These are phyloP conservation scores for Trametes coccinea DNA, from an alignment of 768 basidiomycete genomes.

Conservation along the genomic window DNA sequence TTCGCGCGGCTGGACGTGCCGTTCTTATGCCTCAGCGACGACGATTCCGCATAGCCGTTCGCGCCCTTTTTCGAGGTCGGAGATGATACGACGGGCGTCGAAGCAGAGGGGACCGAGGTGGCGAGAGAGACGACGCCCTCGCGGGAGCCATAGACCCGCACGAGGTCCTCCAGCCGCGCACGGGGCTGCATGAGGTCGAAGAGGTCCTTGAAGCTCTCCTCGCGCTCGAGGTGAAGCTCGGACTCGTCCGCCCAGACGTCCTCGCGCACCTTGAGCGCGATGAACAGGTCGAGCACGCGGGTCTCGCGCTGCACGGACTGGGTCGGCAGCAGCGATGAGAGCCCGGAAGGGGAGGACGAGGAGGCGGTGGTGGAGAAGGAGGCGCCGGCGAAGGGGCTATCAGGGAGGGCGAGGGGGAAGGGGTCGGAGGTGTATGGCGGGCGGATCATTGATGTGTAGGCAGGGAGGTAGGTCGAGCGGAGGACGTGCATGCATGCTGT, in stretches of 20 bases:
- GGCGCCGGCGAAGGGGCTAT: constrained; percentile 28
- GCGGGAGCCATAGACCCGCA: constrained; percentile 45
- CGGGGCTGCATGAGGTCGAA: constrained; percentile 78
- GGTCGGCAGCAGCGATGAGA: constrained; percentile 31
- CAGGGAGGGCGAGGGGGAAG: constrained; percentile 52
- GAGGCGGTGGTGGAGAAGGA: constrained; percentile 25
- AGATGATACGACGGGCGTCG: constrained; percentile 5
- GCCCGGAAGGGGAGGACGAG: constrained; percentile 17
- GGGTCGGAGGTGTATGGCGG: constrained; percentile 77
- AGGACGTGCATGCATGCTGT: constrained; percentile 81
- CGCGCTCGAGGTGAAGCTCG: constrained; percentile 71
- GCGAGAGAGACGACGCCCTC: constrained; percentile 34
- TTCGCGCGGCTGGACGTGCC: neutral
- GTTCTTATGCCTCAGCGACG: neutral
- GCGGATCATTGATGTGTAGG: constrained; percentile 63
- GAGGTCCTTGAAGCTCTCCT: constrained; percentile 76
- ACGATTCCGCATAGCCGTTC: constrained; percentile 1
- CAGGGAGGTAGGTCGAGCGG: constrained; percentile 69
- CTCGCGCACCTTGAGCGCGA: constrained; percentile 76
- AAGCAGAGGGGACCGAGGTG: neutral
- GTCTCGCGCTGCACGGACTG: constrained; percentile 71
- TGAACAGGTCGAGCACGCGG: constrained; percentile 71
- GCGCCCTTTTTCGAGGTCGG: constrained; percentile 11
- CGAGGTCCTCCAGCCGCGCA: constrained; percentile 74
- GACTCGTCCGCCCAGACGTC: constrained; percentile 77